Base-by-base conservation (phyloP, 208 protist genomes). In the Phytomonas francai region DNA sequence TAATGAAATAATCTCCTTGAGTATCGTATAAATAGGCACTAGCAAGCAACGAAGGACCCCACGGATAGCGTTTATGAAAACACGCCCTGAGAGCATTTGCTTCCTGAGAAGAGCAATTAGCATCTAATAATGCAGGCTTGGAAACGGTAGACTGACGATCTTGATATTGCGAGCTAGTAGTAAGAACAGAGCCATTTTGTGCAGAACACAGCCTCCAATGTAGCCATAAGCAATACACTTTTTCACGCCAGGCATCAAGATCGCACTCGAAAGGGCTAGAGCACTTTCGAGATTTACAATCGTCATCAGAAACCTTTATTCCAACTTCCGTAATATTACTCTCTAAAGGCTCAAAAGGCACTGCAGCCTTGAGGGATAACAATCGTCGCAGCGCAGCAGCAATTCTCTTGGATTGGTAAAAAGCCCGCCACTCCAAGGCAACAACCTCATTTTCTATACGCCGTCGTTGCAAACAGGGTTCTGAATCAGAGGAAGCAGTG, bases 1-100 rank as follows among this genome's bases (percentile, higher is more conserved):
- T 72, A 67, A 91, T 63, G 59, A 94, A 94, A 70, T 94, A 94
- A 68, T 94, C 83, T 39, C 80, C 80, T 56, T 85, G 81, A 11
- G 72, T 76, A 45, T 75, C 77, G 65, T 77, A 73, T 33, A 88
- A 70, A 73, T 87, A 89, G 22, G 81, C 81, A 1, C 85, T 85
- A 25, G 78, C 66, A 27, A 91, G 66, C 31, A 94, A 67, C 12
- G 85, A 76, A 59, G 79, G 59, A 31, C 88, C 88, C 88, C 88
- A 94, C 27, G 79, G 78, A n/a, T 69, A 75, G 28, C 45, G 68
- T 12, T 39, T 49, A 16, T 67, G 22, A 32, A 68, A 14, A 57
- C 2, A 28, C 22, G 49, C 65, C 42, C 3, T 16, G 34, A 32
- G 65, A 27, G 65, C 29, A 36, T 45, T 45, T 45, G 39, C 19